Evolutionary conservation across 1,284 basidiomycete genomes (phyloP), one percentile per base, ranked within the genome.

Genomic region (Cutaneotrichosporon dermatis): DNA sequence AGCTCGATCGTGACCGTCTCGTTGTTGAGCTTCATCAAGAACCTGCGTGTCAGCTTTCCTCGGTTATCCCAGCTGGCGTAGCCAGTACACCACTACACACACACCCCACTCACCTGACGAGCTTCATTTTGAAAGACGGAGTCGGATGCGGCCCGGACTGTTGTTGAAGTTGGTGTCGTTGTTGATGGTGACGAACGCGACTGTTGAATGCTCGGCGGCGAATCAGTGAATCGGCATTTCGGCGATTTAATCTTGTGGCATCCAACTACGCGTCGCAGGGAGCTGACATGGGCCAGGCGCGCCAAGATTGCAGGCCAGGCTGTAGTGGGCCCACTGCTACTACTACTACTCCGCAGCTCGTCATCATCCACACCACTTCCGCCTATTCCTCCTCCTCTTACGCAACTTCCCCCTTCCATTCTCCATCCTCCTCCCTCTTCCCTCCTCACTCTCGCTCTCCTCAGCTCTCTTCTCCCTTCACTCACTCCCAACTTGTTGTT

Each of bases 1-100:
- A 99, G 85, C 82, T 99, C 94, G 77, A 99, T 87, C 66, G 93
- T 92, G 68, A 98, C 94, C 69, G 93, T 95, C 84, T 99, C 95
- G 79, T 98, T 98, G 85, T 97, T 96, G 80, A 99, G 82, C 85
- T 98, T 99, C 95, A 98, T 98, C 83, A 97, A 85, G 81, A 97
- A 95, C 78, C 92, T 95, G 59, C 11, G 15, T 3, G 57, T 61
- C 35, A 61, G 56, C 49, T 41, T 12, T n/a, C n/a, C n/a, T n/a
- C n/a, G n/a, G n/a, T n/a, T n/a, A n/a, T n/a, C n/a, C n/a, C n/a
- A n/a, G n/a, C n/a, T n/a, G n/a, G n/a, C n/a, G n/a, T n/a, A n/a
- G n/a, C n/a, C n/a, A n/a, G n/a, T n/a, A n/a, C n/a, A n/a, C n/a
- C n/a, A n/a, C n/a, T n/a, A n/a, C n/a, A n/a, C n/a, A n/a, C n/a